A percentile compares a stretch with the other conserved stretches of the same genome.
phyloP scores from a whole-genome alignment of 75 land plant genomes.

The Cryptomeria japonica region DNA sequence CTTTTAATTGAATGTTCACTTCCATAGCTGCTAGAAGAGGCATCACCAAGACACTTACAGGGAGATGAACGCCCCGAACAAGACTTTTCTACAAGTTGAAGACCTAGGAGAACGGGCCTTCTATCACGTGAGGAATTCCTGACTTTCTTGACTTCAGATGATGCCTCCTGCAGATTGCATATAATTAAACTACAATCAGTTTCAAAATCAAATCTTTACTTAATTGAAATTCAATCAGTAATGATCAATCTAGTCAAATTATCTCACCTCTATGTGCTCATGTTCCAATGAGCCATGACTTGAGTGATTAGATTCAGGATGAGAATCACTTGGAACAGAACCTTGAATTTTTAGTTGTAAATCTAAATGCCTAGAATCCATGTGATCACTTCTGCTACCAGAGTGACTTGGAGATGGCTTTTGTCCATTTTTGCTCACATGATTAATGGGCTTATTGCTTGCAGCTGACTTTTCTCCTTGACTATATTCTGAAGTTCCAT shows the following conservation, averaged over 20 bases:
- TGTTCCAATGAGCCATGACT: background rate
- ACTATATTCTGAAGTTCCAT: background rate
- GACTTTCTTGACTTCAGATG: slow-evolving; percentile 7
- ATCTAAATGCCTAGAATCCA: slow-evolving; percentile 1
- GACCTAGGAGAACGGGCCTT: background rate
- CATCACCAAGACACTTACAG: slow-evolving; percentile 7
- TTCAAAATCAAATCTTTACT: background rate
- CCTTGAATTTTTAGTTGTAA: slow-evolving; percentile 12
- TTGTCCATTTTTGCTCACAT: background rate
- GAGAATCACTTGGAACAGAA: background rate
- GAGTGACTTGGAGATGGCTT: slow-evolving; percentile 9
- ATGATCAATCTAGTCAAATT: background rate
- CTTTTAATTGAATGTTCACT: slow-evolving; percentile 3
- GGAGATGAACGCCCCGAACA: background rate
- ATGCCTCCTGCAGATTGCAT: slow-evolving; percentile 3
- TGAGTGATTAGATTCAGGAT: slow-evolving; percentile 13
- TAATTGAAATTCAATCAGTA: background rate
- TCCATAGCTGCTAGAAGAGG: slow-evolving; percentile 9
- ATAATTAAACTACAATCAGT: background rate
- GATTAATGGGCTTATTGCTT: background rate
- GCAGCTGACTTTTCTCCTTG: background rate
- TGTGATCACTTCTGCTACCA: slow-evolving; percentile 1
- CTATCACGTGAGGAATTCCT: background rate
- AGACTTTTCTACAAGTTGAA: slow-evolving; percentile 1
- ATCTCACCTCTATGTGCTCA: slow-evolving; percentile 14